Evolutionary conservation across 116 monocot genomes (phyloP), one percentile per base, ranked within the genome.

Genomic region (Thalassia testudinum): DNA sequence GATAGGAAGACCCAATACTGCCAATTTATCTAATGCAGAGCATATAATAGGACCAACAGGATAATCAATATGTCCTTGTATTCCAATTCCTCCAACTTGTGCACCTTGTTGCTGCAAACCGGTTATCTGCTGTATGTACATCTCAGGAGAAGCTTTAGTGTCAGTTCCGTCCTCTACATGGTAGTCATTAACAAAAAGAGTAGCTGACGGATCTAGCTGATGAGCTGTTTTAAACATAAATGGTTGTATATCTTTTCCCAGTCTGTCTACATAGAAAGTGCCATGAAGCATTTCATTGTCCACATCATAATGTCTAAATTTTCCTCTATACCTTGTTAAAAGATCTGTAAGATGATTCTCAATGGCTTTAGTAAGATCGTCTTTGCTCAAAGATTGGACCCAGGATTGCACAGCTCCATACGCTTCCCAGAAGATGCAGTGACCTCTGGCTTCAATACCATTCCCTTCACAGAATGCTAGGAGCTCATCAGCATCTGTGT

Each of bases 221-320:
- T 57, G 60, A 14, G 92, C 66, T 0, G 67, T 75, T 57, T 82
- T 82, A 48, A 92, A 92, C 82, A 92, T 82, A 28, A 25, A 58
- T 8, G 77, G 28, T 51, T 86, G 70, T 20, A 86, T 77, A 37
- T 72, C 79, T 54, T 72, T 79, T 45, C 92, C 92, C 0, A 92
- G 75, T 27, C 77, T 70, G 37, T 86, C 82, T 61, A 82, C 77
- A 23, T 79, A 92, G 77, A 92, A 92, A 7, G 86, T 79, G 2
- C 86, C 92, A 62, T 86, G 92, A n/a, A 92, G 86, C 92, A 92
- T 92, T 64, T 92, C 86, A 38, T 86, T 92, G 70, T 86, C 67
- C n/a, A 92, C 92, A 47, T 92, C 86, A 24, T 86, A 92, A 45
- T 92, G 92, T 52, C 56, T 54, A 62, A 92, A 86, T 52, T 75